A percentile compares a stretch with the other conserved stretches of the same genome.
phyloP scores from a whole-genome alignment of 2,329 filamentous ascomycete species.

The Xylariaceae sp. region DNA sequence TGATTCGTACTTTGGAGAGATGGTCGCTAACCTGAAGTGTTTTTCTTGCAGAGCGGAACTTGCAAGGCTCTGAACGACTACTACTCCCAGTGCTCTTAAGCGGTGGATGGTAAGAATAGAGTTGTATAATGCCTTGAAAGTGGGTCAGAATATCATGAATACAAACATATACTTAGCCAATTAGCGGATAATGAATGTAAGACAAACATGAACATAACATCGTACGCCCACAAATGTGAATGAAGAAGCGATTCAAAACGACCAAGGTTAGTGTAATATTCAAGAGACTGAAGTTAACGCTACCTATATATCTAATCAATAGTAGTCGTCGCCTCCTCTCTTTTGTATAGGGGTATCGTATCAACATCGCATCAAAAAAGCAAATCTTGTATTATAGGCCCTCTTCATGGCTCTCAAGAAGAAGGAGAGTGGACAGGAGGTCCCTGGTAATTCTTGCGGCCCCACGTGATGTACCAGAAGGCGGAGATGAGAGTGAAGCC shows the following conservation, averaged over 20 bases:
- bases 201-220: too few relatives aligned
- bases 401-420: too few relatives aligned
- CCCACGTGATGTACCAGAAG: slow-evolving; percentile 65
- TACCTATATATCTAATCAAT: too few relatives aligned
- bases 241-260: too few relatives aligned
- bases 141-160: not conserved
- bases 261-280: too few relatives aligned
- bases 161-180: too few relatives aligned
- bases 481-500: slow-evolving; percentile 56
- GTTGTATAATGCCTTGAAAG: not conserved
- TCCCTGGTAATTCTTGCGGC: slow-evolving; percentile 62
- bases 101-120: not conserved
- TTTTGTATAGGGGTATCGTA: slow-evolving; percentile 8
- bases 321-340: too few relatives aligned
- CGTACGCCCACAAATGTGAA: too few relatives aligned
- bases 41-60: slow-evolving; percentile 17
- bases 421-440: slow-evolving; percentile 49
- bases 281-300: too few relatives aligned
- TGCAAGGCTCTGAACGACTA: slow-evolving; percentile 24
- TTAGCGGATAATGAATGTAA: too few relatives aligned
- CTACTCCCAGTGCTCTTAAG: slow-evolving; percentile 24
- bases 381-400: too few relatives aligned
- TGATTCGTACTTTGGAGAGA: too few relatives aligned
- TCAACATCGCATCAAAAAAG: slow-evolving; percentile 13
- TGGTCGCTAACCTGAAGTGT: slow-evolving; percentile 15